A percentile compares a stretch with the other conserved stretches of the same genome.
These are phyloP conservation scores for Sporothrix luriei DNA, from an alignment of 2,329 filamentous ascomycete genomes.

Conservation along the genomic window DNA sequence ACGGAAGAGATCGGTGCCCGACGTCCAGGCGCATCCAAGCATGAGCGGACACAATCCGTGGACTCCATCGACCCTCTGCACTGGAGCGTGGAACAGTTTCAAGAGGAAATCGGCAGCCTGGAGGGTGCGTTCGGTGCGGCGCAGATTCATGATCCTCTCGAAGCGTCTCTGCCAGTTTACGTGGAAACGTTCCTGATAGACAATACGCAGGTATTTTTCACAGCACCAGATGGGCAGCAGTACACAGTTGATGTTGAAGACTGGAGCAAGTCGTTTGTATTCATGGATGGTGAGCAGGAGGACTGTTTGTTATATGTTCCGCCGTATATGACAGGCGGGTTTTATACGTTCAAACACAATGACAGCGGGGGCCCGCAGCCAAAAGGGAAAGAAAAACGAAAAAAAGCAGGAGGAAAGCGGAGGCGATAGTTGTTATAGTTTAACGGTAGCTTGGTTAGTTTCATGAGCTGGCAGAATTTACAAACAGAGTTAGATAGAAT, in stretches of 20 bases:
- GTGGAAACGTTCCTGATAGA: background rate
- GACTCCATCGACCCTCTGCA: conserved; percentile 19
- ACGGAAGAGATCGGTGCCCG: background rate
- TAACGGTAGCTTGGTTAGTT: no score
- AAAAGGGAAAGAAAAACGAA: conserved; percentile 12
- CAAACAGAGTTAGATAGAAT: background rate
- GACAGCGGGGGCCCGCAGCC: background rate
- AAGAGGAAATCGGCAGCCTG: conserved; percentile 4
- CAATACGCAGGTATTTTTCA: conserved; percentile 10
- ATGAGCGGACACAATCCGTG: background rate
- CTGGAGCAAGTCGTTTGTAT: background rate
- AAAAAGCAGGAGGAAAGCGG: background rate
- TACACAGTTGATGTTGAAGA: background rate
- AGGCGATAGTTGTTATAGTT: no score
- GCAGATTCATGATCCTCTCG: conserved; percentile 7
- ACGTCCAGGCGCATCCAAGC: background rate
- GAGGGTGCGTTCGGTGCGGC: background rate
- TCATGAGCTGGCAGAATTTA: background rate
- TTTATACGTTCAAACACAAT: background rate
- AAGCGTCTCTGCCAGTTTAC: background rate
- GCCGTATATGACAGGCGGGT: background rate
- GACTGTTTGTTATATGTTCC: background rate
- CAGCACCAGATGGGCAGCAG: conserved; percentile 16
- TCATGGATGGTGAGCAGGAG: background rate
- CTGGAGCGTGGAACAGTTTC: conserved; percentile 11